Evolutionary conservation across 768 basidiomycete species (phyloP), one percentile per base, ranked within the genome.

Genomic region (Crassisporium funariophilum): DNA sequence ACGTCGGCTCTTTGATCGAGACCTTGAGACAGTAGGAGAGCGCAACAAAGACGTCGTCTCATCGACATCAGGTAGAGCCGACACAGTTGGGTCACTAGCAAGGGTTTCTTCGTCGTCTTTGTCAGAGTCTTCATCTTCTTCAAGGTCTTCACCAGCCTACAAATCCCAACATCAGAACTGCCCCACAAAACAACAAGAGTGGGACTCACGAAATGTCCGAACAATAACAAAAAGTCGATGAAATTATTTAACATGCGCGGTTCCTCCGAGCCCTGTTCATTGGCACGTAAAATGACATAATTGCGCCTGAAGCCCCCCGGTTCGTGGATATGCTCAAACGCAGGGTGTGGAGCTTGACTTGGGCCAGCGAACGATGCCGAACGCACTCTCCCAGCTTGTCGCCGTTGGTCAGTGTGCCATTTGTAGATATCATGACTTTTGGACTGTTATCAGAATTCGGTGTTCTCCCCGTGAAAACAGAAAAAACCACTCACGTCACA

Each of bases 301-400:
- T 95, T 91, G 43, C 95, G 77, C 55, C 95, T 77, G 68, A 98
- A 97, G 1, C 94, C 95, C 45, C 95, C 95, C 0, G 95, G 95
- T 61, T 95, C 91, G 51, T 92, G 91, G 42, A 98, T 93, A 56
- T 95, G 91, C 58, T 94, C 87, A 46, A 97, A 89, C 2, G 79
- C 87, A 15, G 95, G 90, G 60, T 91, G 79, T 5, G 73, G 73
- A 4, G 77, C 70, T 9, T 73, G 69, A 29, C 74, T 74, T 2
- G 78, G 73, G 2, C 79, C 84, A 9, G 83, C 75, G 55, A 80
- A 89, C 0, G 89, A 91, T 27, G 80, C 76, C n/a, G 86, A 73
- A 29, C 90, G 85, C 13, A 78, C 72, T 33, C 90, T 81, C 10
- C 66, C 72, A 13, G 72, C 74, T 49, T 80, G 76, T 46, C 84